These are phyloP conservation scores for Panellus pusillus DNA, from an alignment of 768 basidiomycete genomes.

Conservation along the genomic window DNA sequence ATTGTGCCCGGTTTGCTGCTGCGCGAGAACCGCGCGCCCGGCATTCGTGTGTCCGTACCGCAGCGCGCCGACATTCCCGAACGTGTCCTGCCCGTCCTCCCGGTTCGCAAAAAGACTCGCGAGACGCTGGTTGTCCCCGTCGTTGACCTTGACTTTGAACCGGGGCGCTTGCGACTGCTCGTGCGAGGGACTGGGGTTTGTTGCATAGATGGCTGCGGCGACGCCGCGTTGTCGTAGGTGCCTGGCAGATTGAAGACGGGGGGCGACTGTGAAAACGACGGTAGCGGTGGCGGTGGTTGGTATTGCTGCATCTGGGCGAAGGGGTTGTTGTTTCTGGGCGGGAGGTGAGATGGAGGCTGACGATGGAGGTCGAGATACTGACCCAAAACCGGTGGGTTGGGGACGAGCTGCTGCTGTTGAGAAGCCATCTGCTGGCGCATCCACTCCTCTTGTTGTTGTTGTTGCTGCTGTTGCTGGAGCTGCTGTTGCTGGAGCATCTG, in stretches of 20 bases:
- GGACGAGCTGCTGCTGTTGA: slow-evolving; percentile 40
- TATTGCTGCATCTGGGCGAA: slow-evolving; percentile 58
- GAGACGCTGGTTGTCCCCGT: slow-evolving; percentile 73
- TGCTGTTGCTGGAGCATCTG: slow-evolving; percentile 49
- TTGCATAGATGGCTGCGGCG: slow-evolving; percentile 45
- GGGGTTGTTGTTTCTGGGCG: slow-evolving; percentile 86
- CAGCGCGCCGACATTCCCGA: slow-evolving; percentile 83
- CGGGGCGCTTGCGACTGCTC: slow-evolving; percentile 31
- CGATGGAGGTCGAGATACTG: slow-evolving; percentile 24
- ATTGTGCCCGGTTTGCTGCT: slow-evolving; percentile 54
- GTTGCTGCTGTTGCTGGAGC: slow-evolving; percentile 49
- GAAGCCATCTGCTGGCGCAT: slow-evolving; percentile 15
- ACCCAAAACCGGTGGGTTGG: slow-evolving; percentile 81
- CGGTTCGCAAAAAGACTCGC: slow-evolving; percentile 83
- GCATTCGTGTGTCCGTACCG: slow-evolving; percentile 68
- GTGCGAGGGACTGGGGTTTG: slow-evolving; percentile 32
- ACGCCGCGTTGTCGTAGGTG: slow-evolving; percentile 59
- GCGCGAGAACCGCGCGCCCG: slow-evolving; percentile 41
- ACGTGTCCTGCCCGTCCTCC: slow-evolving; percentile 94
- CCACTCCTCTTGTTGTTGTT: slow-evolving; percentile 49
- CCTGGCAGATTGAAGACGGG: slow-evolving; percentile 70
- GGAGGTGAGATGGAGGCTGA: slow-evolving; percentile 26
- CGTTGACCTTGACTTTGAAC: slow-evolving; percentile 43
- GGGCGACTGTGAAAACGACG: slow-evolving; percentile 31
- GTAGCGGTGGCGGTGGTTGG: slow-evolving; percentile 37